These are phyloP conservation scores for Orbilia ellipsospora DNA, from an alignment of 2,329 filamentous ascomycete species.

Conservation along the genomic window DNA sequence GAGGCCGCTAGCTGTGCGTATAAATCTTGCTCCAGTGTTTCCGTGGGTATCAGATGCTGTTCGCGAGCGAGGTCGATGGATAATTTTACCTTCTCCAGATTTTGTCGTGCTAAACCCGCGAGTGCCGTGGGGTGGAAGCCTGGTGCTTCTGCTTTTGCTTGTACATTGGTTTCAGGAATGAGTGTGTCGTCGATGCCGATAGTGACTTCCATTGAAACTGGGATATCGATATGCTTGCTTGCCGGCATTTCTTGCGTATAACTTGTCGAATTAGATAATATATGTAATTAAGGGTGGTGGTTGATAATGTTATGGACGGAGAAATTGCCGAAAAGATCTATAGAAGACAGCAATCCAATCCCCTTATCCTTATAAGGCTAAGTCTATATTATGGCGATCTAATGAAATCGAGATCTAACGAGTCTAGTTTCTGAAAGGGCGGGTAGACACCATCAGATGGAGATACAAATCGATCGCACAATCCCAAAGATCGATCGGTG, in stretches of 20 bases:
- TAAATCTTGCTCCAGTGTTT: background rate
- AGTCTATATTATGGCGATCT: too few relatives aligned
- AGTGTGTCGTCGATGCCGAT: constrained; percentile 20
- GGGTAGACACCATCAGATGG: constrained; percentile 18
- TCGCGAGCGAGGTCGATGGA: constrained; percentile 10
- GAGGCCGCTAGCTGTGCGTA: constrained; percentile 18
- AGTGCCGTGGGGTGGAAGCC: constrained; percentile 11
- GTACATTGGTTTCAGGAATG: background rate
- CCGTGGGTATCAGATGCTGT: background rate
- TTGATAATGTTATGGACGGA: too few relatives aligned
- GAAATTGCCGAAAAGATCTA: background rate
- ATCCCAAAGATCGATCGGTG: constrained; percentile 2
- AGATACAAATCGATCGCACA: background rate
- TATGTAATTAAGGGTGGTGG: too few relatives aligned
- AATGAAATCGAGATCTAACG: background rate
- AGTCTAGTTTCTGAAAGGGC: background rate
- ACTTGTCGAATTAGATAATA: too few relatives aligned
- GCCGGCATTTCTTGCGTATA: constrained; percentile 3
- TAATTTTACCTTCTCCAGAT: constrained; percentile 15
- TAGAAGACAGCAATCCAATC: constrained; percentile 11
- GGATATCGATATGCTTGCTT: background rate
- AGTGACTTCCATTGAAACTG: constrained; percentile 11
- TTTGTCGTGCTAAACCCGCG: constrained; percentile 13
- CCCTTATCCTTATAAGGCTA: constrained; percentile 21
- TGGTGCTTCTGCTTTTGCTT: constrained; percentile 9